phyloP scores from a whole-genome alignment of 1,139 yeast species.

The Saccharomyces hybrid region DNA sequence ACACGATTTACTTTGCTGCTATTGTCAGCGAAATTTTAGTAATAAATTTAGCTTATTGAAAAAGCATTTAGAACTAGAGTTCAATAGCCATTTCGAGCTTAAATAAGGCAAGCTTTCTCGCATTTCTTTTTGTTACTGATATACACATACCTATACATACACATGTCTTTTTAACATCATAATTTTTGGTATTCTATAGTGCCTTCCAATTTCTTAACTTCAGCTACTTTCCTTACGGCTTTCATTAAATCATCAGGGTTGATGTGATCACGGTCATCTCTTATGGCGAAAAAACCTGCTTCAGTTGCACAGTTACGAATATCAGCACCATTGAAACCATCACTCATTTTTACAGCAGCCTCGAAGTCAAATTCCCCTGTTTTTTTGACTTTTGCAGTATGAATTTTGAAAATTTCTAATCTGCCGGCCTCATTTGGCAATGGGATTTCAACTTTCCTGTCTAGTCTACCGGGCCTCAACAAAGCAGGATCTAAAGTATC shows the following conservation, averaged over 20 bases:
- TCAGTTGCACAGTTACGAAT: slow-evolving; percentile 97
- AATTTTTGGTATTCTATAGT: slow-evolving; percentile 88
- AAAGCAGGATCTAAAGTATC: slow-evolving; percentile 99
- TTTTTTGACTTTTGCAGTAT: slow-evolving; percentile 76
- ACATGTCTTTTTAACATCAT: slow-evolving; percentile 29
- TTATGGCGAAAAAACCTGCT: slow-evolving; percentile 96
- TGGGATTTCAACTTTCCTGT: slow-evolving; percentile 92
- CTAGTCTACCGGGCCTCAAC: slow-evolving; percentile 96
- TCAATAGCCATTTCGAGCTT: slow-evolving; percentile 22
- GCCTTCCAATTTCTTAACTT: slow-evolving; percentile 95
- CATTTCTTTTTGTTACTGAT: not conserved
- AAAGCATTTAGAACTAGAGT: slow-evolving; percentile 43
- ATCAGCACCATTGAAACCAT: slow-evolving; percentile 99
- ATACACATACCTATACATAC: slow-evolving; percentile 1
- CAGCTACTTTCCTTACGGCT: slow-evolving; percentile 96
- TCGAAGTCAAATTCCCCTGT: slow-evolving; percentile 96
- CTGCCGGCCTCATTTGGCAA: slow-evolving; percentile 97
- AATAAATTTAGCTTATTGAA: slow-evolving; percentile 44
- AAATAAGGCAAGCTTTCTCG: not conserved
- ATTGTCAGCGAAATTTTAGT: slow-evolving; percentile 42
- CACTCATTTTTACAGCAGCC: slow-evolving; percentile 96
- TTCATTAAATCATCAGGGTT: slow-evolving; percentile 92
- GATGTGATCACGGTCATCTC: slow-evolving; percentile 95
- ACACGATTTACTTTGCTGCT: slow-evolving; percentile 42
- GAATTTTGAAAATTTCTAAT: slow-evolving; percentile 90